A percentile compares a stretch with the other conserved stretches of the same genome.
These are phyloP conservation scores for Kluyveromyces aestuarii DNA, from an alignment of 805 yeast genomes.

Conservation along the genomic window DNA sequence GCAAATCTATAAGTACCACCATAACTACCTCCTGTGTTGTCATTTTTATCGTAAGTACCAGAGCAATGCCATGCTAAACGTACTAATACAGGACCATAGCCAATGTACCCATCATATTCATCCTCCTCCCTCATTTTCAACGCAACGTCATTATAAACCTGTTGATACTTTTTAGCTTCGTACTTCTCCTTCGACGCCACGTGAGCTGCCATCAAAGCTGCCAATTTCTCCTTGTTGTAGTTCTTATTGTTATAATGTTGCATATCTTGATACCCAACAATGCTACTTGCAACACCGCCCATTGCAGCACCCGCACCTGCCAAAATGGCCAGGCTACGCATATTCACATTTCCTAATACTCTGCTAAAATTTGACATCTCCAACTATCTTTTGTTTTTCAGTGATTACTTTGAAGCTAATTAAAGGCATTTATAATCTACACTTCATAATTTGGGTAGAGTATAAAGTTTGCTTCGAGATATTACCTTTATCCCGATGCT, in stretches of 20 bases:
- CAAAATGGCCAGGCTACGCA: conserved; percentile 19
- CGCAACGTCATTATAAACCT: conserved; percentile 68
- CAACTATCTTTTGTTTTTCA: not conserved
- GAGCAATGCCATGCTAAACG: conserved; percentile 83
- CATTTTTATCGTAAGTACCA: conserved; percentile 65
- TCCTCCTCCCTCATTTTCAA: conserved; percentile 44
- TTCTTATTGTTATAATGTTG: not conserved
- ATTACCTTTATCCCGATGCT: not conserved
- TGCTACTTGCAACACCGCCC: not conserved
- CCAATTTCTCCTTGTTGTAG: conserved; percentile 1
- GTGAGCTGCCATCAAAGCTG: conserved; percentile 10
- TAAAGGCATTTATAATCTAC: no score
- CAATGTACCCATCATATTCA: conserved; percentile 57
- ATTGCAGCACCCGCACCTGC: conserved; percentile 31
- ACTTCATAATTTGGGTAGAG: no score
- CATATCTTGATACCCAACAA: not conserved
- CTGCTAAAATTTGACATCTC: not conserved
- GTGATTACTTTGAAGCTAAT: no score
- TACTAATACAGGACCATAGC: conserved; percentile 67
- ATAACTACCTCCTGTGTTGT: conserved; percentile 55
- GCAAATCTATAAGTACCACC: conserved; percentile 59
- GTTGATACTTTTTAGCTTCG: conserved; percentile 41
- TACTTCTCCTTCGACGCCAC: conserved; percentile 27
- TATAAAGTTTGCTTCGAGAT: no score
- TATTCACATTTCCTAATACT: not conserved